phyloP scores from a whole-genome alignment of 176 grass and related monocot genomes.

The Poa annua region DNA sequence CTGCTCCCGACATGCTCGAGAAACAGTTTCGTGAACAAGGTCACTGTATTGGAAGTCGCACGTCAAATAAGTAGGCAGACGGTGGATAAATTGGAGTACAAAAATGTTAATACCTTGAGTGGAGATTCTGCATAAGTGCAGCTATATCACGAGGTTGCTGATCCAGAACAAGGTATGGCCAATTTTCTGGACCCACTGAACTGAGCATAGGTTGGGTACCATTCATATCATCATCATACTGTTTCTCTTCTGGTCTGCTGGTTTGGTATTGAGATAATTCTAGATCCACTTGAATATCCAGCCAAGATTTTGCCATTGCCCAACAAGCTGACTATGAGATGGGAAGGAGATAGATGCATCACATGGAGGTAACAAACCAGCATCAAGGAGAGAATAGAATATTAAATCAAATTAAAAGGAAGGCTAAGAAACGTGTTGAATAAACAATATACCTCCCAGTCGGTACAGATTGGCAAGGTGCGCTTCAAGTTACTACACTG shows the following conservation, averaged over 20 bases:
- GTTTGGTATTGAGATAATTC: constrained; percentile 76
- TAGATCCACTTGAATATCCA: constrained; percentile 89
- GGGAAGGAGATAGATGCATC: constrained; percentile 26
- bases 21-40: constrained; percentile 87
- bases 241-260: constrained; percentile 68
- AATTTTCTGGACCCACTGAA: constrained; percentile 69
- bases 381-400: constrained; percentile 30
- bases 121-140: constrained; percentile 95
- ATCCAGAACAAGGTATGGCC: constrained; percentile 87
- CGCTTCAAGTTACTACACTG: constrained; percentile 94
- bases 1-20: constrained; percentile 83
- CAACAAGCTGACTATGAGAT: constrained; percentile 93
- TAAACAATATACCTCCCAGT: constrained; percentile 91
- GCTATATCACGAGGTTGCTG: constrained; percentile 90
- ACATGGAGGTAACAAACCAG: constrained; percentile 34
- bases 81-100: neutral
- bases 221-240: constrained; percentile 80
- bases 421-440: constrained; percentile 10
- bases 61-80: constrained; percentile 19
- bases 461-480: constrained; percentile 78
- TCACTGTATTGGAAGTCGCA: constrained; percentile 64
- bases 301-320: constrained; percentile 93
- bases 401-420: constrained; percentile 31
- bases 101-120: constrained; percentile 73
- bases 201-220: constrained; percentile 55